Percentiles rank a stretch among this genome's conserved stretches.
phyloP scores from a whole-genome alignment of 768 basidiomycete species.

The Chalciporus sphaerocephalus region DNA sequence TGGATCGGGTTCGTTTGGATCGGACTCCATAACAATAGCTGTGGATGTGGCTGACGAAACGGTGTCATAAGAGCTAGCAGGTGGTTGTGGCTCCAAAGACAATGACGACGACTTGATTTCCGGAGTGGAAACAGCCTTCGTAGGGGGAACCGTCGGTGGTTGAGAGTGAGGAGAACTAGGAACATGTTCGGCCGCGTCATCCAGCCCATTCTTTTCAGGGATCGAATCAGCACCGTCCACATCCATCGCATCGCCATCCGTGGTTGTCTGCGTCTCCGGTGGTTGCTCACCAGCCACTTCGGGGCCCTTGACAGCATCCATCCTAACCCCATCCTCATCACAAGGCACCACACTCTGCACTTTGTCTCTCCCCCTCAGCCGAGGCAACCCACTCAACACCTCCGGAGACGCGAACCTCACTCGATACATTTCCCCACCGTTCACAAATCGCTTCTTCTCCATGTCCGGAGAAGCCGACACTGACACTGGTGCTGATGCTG shows the following conservation, averaged over 20 bases:
- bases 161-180: constrained; percentile 3
- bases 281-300: neutral
- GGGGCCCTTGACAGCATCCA: neutral
- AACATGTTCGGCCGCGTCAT: neutral
- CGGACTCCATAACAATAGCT: constrained; percentile 3
- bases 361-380: constrained; percentile 4
- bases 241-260: constrained; percentile 20
- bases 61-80: constrained; percentile 3
- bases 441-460: constrained; percentile 11
- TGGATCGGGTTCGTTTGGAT: constrained; percentile 9
- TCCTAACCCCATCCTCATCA: neutral
- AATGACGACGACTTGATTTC: neutral
- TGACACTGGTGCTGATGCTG: neutral
- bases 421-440: constrained; percentile 17
- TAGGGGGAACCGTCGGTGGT: neutral
- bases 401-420: constrained; percentile 34
- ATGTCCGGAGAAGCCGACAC: neutral
- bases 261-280: neutral
- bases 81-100: neutral
- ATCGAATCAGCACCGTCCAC: constrained; percentile 10
- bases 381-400: constrained; percentile 13
- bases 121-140: neutral
- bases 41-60: constrained; percentile 9
- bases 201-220: neutral
- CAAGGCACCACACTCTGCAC: neutral